Evolutionary conservation across 257 asterid genomes (phyloP).

Genomic region (Plantago ovata): DNA sequence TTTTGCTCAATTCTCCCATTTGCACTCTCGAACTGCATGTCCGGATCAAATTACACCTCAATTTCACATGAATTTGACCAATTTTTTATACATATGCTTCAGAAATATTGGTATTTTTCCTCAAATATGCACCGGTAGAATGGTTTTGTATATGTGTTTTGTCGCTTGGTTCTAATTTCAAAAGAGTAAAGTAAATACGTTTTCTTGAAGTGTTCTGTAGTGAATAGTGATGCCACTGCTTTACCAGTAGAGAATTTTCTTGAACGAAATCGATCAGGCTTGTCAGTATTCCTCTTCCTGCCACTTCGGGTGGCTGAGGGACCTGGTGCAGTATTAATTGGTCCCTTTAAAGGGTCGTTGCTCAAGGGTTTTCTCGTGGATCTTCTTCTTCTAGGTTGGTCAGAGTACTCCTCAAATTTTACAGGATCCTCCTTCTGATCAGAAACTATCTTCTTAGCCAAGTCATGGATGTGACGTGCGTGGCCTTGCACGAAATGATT

Average conservation of each 20-base stretch:
- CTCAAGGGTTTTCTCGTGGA: constrained; percentile 49
- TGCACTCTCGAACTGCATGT: no score
- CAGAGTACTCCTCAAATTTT: constrained; percentile 58
- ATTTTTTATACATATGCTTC: no score
- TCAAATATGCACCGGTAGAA: no score
- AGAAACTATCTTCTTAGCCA: constrained; percentile 68
- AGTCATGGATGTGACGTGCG: constrained; percentile 74
- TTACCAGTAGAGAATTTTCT: constrained; percentile 28
- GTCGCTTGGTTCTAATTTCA: no score
- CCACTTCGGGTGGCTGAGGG: constrained; percentile 25
- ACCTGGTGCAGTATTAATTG: constrained; percentile 12
- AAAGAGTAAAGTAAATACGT: no score
- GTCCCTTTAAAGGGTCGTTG: constrained; percentile 24
- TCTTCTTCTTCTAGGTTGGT: constrained; percentile 67
- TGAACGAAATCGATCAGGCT: constrained; percentile 9
- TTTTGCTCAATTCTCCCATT: no score
- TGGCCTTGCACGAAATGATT: no score
- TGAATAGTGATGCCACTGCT: neutral
- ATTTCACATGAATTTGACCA: no score
- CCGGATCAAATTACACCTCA: no score
- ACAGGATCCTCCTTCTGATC: constrained; percentile 59
- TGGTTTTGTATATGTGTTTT: no score
- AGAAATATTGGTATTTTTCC: no score
- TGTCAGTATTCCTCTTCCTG: constrained; percentile 20
- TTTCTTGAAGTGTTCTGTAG: no score